Evolutionary conservation across 2,329 filamentous ascomycete genomes (phyloP).

Genomic region (Stemphylium lycopersici): DNA sequence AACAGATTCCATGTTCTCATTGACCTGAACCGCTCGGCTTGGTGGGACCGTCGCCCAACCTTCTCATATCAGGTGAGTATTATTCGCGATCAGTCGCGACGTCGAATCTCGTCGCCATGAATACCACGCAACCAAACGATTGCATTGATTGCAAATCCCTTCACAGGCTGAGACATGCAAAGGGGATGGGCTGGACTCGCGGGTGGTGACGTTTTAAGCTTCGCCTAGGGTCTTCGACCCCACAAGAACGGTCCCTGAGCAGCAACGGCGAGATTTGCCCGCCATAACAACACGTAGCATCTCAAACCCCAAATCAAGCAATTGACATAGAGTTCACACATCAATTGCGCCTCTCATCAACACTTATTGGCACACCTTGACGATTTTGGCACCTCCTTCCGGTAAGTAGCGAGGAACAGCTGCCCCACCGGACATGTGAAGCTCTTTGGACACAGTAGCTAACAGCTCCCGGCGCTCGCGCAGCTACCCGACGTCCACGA

Average conservation of each 20-base stretch:
- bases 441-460: slow-evolving; percentile 37
- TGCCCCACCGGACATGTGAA: slow-evolving; percentile 11
- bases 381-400: slow-evolving; percentile 11
- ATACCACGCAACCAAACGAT: no score
- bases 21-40: no score
- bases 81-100: no score
- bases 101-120: no score
- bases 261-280: slow-evolving; percentile 18
- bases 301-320: slow-evolving; percentile 6
- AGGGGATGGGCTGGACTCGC: background rate
- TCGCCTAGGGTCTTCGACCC: slow-evolving; percentile 21
- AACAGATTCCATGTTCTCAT: no score
- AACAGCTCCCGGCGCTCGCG: slow-evolving; percentile 20
- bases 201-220: slow-evolving; percentile 12
- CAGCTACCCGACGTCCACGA: slow-evolving; percentile 24
- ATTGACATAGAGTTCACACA: slow-evolving; percentile 5
- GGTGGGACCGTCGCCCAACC: no score
- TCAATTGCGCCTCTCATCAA: slow-evolving; percentile 14
- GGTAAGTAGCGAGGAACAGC: slow-evolving; percentile 8
- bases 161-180: no score
- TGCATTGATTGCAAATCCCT: no score
- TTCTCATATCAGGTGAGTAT: no score
- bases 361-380: background rate
- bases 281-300: slow-evolving; percentile 21
- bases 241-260: slow-evolving; percentile 17